phyloP scores from a whole-genome alignment of 106 monocot genomes.

The Platanthera zijinensis region DNA sequence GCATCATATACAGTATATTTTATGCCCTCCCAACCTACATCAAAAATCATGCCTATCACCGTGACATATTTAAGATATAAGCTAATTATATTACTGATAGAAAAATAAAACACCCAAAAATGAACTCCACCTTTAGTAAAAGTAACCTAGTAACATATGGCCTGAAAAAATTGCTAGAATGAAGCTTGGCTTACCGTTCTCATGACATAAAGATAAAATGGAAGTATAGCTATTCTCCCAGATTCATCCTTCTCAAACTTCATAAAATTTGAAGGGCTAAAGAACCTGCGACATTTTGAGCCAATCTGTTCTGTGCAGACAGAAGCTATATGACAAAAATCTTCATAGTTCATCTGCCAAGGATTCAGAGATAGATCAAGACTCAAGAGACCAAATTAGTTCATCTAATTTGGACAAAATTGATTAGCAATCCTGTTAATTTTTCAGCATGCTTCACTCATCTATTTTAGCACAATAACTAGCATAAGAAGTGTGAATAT shows the following conservation, averaged over 20 bases:
- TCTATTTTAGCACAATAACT: not conserved
- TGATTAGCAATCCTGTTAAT: not conserved
- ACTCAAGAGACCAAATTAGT: not conserved
- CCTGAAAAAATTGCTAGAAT: not conserved
- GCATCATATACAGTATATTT: too few relatives aligned
- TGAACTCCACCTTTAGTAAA: not conserved
- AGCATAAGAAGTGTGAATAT: not conserved
- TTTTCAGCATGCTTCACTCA: not conserved
- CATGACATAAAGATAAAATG: slow-evolving; percentile 99
- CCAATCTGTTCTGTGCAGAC: slow-evolving; percentile 97
- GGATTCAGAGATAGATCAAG: not conserved
- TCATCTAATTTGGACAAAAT: not conserved
- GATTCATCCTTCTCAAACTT: slow-evolving; percentile 99
- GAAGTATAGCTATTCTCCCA: slow-evolving; percentile 96
- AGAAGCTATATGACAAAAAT: slow-evolving; percentile 97
- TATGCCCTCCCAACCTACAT: too few relatives aligned
- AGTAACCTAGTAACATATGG: not conserved
- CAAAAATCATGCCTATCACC: too few relatives aligned
- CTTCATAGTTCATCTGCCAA: slow-evolving; percentile 98
- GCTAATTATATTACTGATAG: not conserved
- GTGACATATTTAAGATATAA: not conserved
- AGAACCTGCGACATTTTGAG: slow-evolving; percentile 91
- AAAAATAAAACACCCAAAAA: not conserved
- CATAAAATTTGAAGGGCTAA: slow-evolving; percentile 99
- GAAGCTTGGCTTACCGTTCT: slow-evolving; percentile 55